Conservation (phyloP, 176 grass and related monocot species). For the Oryza glumipatula region DNA sequence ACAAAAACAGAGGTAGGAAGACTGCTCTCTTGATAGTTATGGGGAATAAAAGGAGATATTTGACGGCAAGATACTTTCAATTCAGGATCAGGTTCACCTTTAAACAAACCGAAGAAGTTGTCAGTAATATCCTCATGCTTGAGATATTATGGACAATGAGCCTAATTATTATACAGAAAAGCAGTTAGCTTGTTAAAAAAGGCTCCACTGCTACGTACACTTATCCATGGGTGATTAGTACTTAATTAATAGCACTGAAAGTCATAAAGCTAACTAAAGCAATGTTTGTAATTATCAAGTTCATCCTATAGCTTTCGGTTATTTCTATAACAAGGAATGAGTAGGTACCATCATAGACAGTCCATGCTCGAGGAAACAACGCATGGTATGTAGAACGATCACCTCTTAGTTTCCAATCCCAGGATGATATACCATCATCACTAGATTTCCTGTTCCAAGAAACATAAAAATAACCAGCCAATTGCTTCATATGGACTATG, state of each 20-base stretch:
- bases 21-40: conserved; percentile 94
- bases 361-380: conserved; percentile 97
- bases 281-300: conserved; percentile 21
- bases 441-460: conserved; percentile 64
- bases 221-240: background rate
- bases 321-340: conserved; percentile 8
- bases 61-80: conserved; percentile 96
- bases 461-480: background rate
- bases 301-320: background rate
- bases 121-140: conserved; percentile 33
- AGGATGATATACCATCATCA: conserved; percentile 90
- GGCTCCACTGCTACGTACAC: background rate
- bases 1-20: conserved; percentile 94
- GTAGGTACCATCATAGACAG: conserved; percentile 92
- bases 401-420: conserved; percentile 96
- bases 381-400: conserved; percentile 97
- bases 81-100: conserved; percentile 96
- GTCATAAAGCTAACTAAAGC: conserved; percentile 13
- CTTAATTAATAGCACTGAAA: background rate
- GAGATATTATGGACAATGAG: background rate
- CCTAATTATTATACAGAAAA: conserved; percentile 3
- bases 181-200: conserved; percentile 1
- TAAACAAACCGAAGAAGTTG: conserved; percentile 33
- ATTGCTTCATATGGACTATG: background rate
- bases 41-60: conserved; percentile 98